Conservation (phyloP, 1,139 yeast species). For the Arxiozyma bovina region DNA sequence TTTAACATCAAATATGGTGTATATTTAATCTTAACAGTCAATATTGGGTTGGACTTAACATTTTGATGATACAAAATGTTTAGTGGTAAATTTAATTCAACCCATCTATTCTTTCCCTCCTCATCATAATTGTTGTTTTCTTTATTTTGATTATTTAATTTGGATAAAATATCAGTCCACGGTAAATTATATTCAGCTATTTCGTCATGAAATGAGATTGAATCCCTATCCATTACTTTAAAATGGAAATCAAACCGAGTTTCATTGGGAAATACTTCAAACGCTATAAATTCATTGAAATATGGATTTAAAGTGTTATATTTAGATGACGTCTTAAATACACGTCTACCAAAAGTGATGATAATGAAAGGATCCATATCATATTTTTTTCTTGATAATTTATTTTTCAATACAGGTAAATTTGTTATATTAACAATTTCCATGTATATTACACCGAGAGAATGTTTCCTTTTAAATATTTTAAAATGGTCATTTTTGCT, state of each 20-base stretch:
- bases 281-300: conserved; percentile 70
- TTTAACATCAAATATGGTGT: conserved; percentile 60
- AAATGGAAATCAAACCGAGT: conserved; percentile 56
- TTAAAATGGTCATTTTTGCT: conserved; percentile 16
- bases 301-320: conserved; percentile 78
- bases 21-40: conserved; percentile 56
- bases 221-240: conserved; percentile 74
- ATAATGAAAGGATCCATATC: conserved; percentile 97
- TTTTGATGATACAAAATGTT: conserved; percentile 19
- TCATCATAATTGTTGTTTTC: conserved; percentile 6
- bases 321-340: conserved; percentile 78
- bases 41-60: conserved; percentile 39
- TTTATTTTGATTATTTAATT: not conserved
- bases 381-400: conserved; percentile 56
- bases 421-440: conserved; percentile 68
- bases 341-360: conserved; percentile 80
- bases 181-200: conserved; percentile 60
- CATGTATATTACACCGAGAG: conserved; percentile 60
- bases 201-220: conserved; percentile 70
- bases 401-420: conserved; percentile 56
- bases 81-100: conserved; percentile 31
- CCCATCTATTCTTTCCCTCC: conserved; percentile 12
- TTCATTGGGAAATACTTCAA: conserved; percentile 67
- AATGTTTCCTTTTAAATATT: conserved; percentile 25
- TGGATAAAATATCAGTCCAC: conserved; percentile 39